phyloP scores from a whole-genome alignment of 179 eudicot genomes.

The Spinacia oleracea region DNA sequence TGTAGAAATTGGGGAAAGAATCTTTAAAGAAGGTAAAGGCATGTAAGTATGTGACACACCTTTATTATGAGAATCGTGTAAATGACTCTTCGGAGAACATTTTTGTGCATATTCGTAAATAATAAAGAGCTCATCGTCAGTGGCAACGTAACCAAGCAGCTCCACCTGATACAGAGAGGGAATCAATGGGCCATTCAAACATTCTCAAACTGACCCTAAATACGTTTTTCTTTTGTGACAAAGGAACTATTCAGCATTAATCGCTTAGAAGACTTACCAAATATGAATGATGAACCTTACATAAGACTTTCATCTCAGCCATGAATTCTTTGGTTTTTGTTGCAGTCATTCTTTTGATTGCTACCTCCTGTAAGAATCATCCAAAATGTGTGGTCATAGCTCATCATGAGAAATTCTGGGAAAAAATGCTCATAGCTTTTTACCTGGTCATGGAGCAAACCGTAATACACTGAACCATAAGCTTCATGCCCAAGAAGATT shows the following conservation, averaged over 20 bases:
- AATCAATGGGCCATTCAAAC: slow-evolving; percentile 24
- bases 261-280: slow-evolving; percentile 52
- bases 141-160: slow-evolving; percentile 88
- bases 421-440: not conserved
- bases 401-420: no score
- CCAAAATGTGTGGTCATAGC: slow-evolving; percentile 1
- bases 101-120: slow-evolving; percentile 89
- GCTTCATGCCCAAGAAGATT: slow-evolving; percentile 97
- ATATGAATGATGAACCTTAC: slow-evolving; percentile 94
- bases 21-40: not conserved
- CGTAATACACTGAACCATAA: slow-evolving; percentile 86
- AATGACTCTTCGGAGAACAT: slow-evolving; percentile 83
- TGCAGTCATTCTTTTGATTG: slow-evolving; percentile 91
- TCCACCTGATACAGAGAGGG: slow-evolving; percentile 69
- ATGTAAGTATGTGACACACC: no score
- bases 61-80: slow-evolving; percentile 81
- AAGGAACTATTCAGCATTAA: not conserved
- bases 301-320: slow-evolving; percentile 92
- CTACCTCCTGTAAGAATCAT: slow-evolving; percentile 62
- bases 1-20: not conserved
- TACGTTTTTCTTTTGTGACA: not conserved
- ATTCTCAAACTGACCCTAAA: not conserved
- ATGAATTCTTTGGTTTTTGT: slow-evolving; percentile 83
- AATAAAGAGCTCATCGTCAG: slow-evolving; percentile 76
- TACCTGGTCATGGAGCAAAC: slow-evolving; percentile 87